A percentile compares a stretch with the other conserved stretches of the same genome.
phyloP scores from a whole-genome alignment of 352 stramenopile species.

The Saprolegnia parasitica region DNA sequence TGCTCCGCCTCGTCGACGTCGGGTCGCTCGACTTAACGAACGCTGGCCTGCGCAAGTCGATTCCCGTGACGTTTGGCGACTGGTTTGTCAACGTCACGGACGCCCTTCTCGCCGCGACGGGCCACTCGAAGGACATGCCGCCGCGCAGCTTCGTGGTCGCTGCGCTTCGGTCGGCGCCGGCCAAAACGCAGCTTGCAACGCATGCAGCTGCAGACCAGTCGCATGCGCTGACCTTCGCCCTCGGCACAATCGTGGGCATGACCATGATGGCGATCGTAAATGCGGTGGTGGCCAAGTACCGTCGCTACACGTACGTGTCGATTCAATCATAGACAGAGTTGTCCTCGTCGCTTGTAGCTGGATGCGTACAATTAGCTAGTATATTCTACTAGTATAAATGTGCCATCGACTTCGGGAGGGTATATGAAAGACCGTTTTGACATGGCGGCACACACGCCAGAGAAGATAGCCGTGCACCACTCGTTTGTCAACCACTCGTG shows the following conservation, averaged over 20 bases:
- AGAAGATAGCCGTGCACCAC: no score
- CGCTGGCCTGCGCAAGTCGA: conserved; percentile 37
- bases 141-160: conserved; percentile 38
- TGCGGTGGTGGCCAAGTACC: not conserved
- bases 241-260: conserved; percentile 4
- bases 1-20: conserved; percentile 57
- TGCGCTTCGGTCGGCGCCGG: not conserved
- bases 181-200: not conserved
- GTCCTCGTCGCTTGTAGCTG: no score
- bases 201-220: not conserved
- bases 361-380: no score
- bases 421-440: no score
- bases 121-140: conserved; percentile 57
- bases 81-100: conserved; percentile 62
- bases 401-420: no score
- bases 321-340: not conserved
- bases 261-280: conserved; percentile 5
- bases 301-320: not conserved
- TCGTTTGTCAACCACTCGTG: no score
- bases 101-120: conserved; percentile 36
- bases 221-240: not conserved
- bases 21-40: conserved; percentile 51
- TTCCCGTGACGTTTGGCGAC: conserved; percentile 57
- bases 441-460: no score
- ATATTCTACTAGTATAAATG: no score